These are phyloP conservation scores for Coemansia sp. DNA, from an alignment of 192 early-diverging fungal species.

Conservation along the genomic window DNA sequence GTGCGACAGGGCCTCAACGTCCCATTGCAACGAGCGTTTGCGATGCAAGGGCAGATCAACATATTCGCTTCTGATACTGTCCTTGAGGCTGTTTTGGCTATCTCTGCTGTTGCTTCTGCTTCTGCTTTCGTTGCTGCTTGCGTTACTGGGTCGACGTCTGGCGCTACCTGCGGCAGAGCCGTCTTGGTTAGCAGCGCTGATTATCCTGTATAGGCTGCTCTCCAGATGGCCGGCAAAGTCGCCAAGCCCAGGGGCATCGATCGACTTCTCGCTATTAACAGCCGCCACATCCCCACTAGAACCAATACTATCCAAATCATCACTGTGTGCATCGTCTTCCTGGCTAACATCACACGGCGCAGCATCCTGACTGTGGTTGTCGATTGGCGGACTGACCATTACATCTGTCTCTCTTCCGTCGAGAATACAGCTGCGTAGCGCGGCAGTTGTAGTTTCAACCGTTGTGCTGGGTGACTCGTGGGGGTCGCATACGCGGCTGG, in stretches of 20 bases:
- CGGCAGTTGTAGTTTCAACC: constrained; percentile 18
- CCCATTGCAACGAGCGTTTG: constrained; percentile 39
- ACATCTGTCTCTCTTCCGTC: not conserved
- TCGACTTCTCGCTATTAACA: not conserved
- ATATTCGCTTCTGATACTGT: not conserved
- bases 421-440: not conserved
- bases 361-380: not conserved
- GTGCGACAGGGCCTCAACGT: constrained; percentile 35
- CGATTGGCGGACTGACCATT: not conserved
- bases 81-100: not conserved
- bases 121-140: not conserved
- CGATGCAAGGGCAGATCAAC: constrained; percentile 2
- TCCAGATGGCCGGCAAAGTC: constrained; percentile 6
- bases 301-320: not conserved
- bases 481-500: constrained; percentile 29
- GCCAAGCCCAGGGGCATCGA: not conserved
- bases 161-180: not conserved
- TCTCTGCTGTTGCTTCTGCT: not conserved
- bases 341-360: not conserved
- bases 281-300: not conserved
- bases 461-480: constrained; percentile 18
- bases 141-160: not conserved
- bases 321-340: not conserved
- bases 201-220: constrained; percentile 5
- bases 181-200: constrained; percentile 7